A percentile compares a stretch with the other conserved stretches of the same genome.
Evolutionary conservation across 352 stramenopile species (phyloP).

Genomic region (Phytophthora sojae): DNA sequence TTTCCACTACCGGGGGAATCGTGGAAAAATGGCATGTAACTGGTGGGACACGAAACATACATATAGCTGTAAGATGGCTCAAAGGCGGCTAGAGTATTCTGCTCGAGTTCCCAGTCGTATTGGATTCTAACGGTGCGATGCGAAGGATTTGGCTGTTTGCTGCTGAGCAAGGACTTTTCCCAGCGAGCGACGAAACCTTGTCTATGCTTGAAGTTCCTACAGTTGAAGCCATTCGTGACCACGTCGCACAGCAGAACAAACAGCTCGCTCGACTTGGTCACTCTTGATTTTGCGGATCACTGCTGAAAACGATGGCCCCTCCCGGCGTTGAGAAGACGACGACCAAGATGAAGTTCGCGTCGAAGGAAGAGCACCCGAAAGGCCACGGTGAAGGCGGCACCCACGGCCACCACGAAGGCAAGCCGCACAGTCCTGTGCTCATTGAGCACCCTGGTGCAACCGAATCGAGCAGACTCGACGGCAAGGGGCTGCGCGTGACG

Average conservation of each 20-base stretch:
- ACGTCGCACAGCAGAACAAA: not conserved
- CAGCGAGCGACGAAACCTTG: not conserved
- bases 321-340: slow-evolving; percentile 18
- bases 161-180: slow-evolving; percentile 1
- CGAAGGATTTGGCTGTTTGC: slow-evolving; percentile 2
- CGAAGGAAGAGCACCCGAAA: slow-evolving; percentile 15
- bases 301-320: slow-evolving; percentile 23
- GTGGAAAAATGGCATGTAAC: too few species aligned
- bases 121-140: slow-evolving; percentile 8
- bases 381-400: slow-evolving; percentile 1
- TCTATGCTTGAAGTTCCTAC: slow-evolving; percentile 13
- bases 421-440: slow-evolving; percentile 42
- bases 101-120: too few species aligned
- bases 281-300: slow-evolving; percentile 15
- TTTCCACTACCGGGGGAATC: too few species aligned
- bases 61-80: too few species aligned
- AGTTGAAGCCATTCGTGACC: not conserved
- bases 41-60: too few species aligned
- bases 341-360: slow-evolving; percentile 25
- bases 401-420: slow-evolving; percentile 27
- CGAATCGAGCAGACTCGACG: slow-evolving; percentile 35
- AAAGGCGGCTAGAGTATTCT: too few species aligned
- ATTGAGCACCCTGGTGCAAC: slow-evolving; percentile 44
- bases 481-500: slow-evolving; percentile 50
- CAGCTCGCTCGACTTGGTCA: not conserved